Evolutionary conservation across 2,329 filamentous ascomycete species (phyloP), one percentile per base, ranked within the genome.

Genomic region (Sporothrix globosa): DNA sequence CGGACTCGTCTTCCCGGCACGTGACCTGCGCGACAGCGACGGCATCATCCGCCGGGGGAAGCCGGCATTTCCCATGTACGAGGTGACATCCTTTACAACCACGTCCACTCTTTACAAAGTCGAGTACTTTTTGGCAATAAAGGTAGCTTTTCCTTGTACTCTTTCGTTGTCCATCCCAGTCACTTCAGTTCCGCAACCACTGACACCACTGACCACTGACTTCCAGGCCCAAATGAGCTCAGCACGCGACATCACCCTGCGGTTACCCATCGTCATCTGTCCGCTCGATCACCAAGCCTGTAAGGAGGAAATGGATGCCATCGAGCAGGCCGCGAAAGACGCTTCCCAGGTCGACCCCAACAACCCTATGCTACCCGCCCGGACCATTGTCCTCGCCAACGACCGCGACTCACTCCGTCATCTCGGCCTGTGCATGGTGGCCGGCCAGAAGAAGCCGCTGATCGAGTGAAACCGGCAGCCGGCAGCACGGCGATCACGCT

Each of bases 231-330:
- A 94, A 81, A 85, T 98, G 80, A 93, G 91, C 68, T 91, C 91
- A 60, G 93, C 94, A 30, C 89, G 91, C 80, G 95, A 99, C 78
- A 97, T 99, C 69, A 85, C 89, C 41, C 85, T 98, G 56, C 89
- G 95, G 68, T 92, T 98, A 80, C 93, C 93, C 5, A 97, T 99
- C 71, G 93, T 98, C 46, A 96, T 98, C 67, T 98, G 95, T 77
- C 95, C 96, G 0, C 88, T 97, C 73, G 96, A 99, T 77, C 93
- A 97, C 77, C 92, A 96, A 74, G 92, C 91, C 19, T 99, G 96
- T 82, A 97, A 97, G 80, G 94, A 97, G 78, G 96, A 98, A 82
- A 97, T 99, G 93, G 94, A 97, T 76, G 94, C 94, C 50, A 98
- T 99, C 73, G 94, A 97, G 78, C 93, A 97, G 80, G 92, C 96